phyloP scores from a whole-genome alignment of 441 rosid genomes.

The Pelargonium cotyledonis region DNA sequence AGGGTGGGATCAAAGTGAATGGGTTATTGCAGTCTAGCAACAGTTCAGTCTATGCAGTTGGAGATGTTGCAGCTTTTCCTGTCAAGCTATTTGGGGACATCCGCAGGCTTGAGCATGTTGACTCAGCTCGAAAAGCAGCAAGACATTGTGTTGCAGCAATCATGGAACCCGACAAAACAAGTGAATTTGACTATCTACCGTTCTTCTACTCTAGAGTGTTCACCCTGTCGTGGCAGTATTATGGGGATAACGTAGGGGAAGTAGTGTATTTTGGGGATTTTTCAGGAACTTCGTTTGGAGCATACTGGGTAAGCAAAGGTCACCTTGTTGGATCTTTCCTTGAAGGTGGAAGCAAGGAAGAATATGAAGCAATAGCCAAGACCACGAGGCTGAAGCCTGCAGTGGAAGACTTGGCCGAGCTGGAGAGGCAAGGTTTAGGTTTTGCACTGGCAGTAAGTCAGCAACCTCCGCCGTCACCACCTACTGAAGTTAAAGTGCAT shows the following conservation, averaged over 20 bases:
- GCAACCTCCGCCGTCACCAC: conserved; percentile 24
- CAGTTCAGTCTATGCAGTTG: conserved; percentile 79
- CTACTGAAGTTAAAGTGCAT: conserved; percentile 9
- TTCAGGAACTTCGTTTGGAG: conserved; percentile 60
- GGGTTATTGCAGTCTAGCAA: conserved; percentile 74
- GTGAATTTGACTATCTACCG: conserved; percentile 74
- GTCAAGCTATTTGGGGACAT: conserved; percentile 68
- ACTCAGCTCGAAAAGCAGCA: conserved; percentile 77
- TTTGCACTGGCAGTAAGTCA: conserved; percentile 51
- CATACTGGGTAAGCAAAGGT: conserved; percentile 80
- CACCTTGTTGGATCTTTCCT: conserved; percentile 82
- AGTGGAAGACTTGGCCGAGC: conserved; percentile 43
- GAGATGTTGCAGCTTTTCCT: conserved; percentile 90
- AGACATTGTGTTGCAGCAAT: conserved; percentile 67
- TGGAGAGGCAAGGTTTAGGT: conserved; percentile 58
- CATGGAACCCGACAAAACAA: conserved; percentile 59
- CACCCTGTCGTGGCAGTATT: conserved; percentile 82
- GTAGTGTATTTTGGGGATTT: conserved; percentile 84
- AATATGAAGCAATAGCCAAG: conserved; percentile 69
- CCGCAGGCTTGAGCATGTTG: conserved; percentile 98
- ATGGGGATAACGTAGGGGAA: conserved; percentile 78
- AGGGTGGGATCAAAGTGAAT: conserved; percentile 90
- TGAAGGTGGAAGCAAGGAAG: conserved; percentile 94
- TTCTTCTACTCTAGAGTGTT: conserved; percentile 91
- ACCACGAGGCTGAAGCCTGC: conserved; percentile 57